Evolutionary conservation across 1,284 basidiomycete species (phyloP), one percentile per base, ranked within the genome.

Genomic region (Cryptococcus wingfieldii): DNA sequence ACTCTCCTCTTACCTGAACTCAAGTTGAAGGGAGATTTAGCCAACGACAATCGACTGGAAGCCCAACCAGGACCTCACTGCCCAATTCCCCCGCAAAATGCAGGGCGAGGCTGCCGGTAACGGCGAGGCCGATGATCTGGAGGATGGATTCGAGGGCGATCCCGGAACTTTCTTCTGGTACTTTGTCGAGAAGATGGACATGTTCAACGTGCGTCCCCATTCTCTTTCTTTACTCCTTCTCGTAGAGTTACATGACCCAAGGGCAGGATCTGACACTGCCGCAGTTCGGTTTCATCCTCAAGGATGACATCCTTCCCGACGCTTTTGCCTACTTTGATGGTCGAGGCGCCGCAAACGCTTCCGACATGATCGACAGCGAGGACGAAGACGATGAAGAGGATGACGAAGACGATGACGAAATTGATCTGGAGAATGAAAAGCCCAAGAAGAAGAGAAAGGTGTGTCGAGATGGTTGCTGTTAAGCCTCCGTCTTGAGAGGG

Each of bases 91-190:
- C 18, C 70, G 78, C 46, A 53, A 28, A 25, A 38, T 10, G 52
- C 56, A 42, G 52, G 51, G 2, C 54, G 54, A 56, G 43, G 50
- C 65, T 28, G 45, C 39, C 8, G 62, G 65, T 37, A 62, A 70
- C 56, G 59, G 42, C 19, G 54, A 60, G 23, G 49, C 45, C 47
- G 63, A 55, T 25, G 56, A 52, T 41, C 60, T 64, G 47, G 62
- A 58, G 14, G 66, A 53, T 2, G 67, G 65, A 31, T 70, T 65
- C 61, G 72, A 76, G 19, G 74, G 74, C 25, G 79, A 80, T 60
- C 67, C 69, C 9, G 79, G 79, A 39, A 75, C 73, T 1, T 81
- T 80, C 73, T 80, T 80, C 73, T 71, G 74, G 51, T 76, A 64
- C 64, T 80, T 80, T 64, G 75, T 77, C 37, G 71, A 74, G n/a